These are phyloP conservation scores for Petunia axillaris DNA, from an alignment of 257 asterid species.

Conservation along the genomic window DNA sequence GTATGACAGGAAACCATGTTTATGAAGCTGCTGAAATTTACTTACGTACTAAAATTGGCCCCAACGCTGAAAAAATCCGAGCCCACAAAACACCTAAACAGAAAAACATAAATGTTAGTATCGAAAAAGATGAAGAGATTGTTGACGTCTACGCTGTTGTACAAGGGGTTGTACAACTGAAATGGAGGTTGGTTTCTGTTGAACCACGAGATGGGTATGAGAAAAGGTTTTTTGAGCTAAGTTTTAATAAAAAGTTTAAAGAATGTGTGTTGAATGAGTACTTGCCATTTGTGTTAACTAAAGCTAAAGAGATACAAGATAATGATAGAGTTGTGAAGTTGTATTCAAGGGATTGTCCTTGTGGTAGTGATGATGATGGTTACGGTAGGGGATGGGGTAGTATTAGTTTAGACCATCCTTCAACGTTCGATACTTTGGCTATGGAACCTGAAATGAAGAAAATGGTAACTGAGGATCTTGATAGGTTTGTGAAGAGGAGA, in stretches of 20 bases:
- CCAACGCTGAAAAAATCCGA: constrained; percentile 50
- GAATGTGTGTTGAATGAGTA: constrained; percentile 52
- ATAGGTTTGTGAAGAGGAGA: constrained; percentile 70
- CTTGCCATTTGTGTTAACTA: constrained; percentile 55
- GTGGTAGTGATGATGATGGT: constrained; percentile 44
- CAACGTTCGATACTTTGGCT: constrained; percentile 70
- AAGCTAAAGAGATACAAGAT: constrained; percentile 55
- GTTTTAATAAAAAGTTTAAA: constrained; percentile 45
- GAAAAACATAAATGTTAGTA: constrained; percentile 45
- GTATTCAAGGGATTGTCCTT: constrained; percentile 62
- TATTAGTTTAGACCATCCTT: constrained; percentile 71
- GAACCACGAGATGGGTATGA: constrained; percentile 48
- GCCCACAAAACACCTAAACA: constrained; percentile 58
- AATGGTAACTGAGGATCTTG: constrained; percentile 61
- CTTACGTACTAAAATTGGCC: constrained; percentile 60
- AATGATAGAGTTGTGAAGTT: constrained; percentile 57
- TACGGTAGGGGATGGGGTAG: constrained; percentile 69
- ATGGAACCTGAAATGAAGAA: constrained; percentile 63
- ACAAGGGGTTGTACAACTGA: constrained; percentile 31
- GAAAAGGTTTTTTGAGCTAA: constrained; percentile 66
- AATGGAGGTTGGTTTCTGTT: constrained; percentile 59
- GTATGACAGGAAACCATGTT: constrained; percentile 59
- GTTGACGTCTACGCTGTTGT: constrained; percentile 34
- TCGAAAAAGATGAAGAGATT: constrained; percentile 59
- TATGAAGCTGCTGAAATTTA: constrained; percentile 75